phyloP scores from a whole-genome alignment of 257 asterid genomes.

The Echites panduratus region DNA sequence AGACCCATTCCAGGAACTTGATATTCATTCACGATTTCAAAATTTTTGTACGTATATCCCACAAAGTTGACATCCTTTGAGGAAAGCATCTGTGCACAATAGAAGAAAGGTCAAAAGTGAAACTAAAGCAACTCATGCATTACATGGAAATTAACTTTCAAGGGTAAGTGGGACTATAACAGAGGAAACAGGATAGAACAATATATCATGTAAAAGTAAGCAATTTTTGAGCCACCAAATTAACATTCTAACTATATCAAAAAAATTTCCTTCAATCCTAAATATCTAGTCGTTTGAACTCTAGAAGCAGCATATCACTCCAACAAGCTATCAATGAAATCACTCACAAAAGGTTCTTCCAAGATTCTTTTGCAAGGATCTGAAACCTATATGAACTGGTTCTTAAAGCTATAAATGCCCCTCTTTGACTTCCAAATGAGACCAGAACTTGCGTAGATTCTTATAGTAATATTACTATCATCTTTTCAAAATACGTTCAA shows the following conservation, averaged over 20 bases:
- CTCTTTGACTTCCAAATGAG: no score
- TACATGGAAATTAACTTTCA: neutral
- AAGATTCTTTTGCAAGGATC: no score
- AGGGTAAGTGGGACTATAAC: neutral
- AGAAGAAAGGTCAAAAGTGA: neutral
- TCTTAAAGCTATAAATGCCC: no score
- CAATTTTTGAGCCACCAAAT: neutral
- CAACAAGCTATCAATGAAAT: neutral
- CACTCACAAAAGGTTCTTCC: neutral
- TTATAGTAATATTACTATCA: neutral
- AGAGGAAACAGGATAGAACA: neutral
- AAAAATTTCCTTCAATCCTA: neutral
- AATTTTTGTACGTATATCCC: constrained; percentile 97
- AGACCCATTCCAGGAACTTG: constrained; percentile 95
- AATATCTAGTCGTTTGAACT: neutral
- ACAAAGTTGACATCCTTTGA: constrained; percentile 94
- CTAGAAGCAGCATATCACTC: neutral
- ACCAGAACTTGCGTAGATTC: neutral
- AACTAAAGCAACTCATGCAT: neutral
- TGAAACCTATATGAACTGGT: no score
- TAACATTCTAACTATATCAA: neutral
- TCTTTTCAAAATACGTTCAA: neutral
- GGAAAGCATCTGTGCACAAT: constrained; percentile 68
- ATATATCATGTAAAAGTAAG: neutral
- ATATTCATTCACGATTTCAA: constrained; percentile 89